phyloP scores from a whole-genome alignment of 139 green algal genomes.

The Chlamydomonas sphaeroides region DNA sequence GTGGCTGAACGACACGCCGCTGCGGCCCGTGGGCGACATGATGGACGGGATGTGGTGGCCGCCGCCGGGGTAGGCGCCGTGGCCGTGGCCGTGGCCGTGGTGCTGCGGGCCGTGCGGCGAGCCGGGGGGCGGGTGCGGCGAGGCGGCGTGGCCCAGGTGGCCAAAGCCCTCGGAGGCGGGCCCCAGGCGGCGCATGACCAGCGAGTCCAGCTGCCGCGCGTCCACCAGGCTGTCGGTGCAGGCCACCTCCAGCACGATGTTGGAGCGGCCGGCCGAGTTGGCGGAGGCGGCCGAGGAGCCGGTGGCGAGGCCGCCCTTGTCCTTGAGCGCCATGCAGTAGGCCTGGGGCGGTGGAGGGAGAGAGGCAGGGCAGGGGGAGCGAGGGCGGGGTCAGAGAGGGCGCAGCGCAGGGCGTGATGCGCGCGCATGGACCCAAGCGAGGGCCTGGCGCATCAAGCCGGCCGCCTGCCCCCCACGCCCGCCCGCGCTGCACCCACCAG shows the following conservation, averaged over 20 bases:
- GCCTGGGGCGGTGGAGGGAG: too few relatives aligned
- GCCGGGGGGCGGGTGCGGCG: too few relatives aligned
- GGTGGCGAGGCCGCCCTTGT: background rate
- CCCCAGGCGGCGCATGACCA: background rate
- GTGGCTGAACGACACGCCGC: background rate
- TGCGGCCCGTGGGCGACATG: background rate
- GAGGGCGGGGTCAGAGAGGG: too few relatives aligned
- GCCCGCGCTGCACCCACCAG: too few relatives aligned
- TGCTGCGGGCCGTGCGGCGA: background rate
- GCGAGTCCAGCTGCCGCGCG: slow-evolving; percentile 18
- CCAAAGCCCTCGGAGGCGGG: background rate
- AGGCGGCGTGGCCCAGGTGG: background rate
- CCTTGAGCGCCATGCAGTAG: slow-evolving; percentile 41
- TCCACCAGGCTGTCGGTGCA: slow-evolving; percentile 25
- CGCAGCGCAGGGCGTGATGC: too few relatives aligned
- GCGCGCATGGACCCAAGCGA: too few relatives aligned
- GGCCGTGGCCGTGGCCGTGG: background rate
- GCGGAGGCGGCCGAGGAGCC: background rate
- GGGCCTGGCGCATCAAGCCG: too few relatives aligned
- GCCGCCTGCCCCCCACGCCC: too few relatives aligned
- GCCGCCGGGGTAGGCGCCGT: background rate
- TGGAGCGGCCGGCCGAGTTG: background rate
- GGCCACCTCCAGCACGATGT: slow-evolving; percentile 19
- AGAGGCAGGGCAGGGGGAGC: too few relatives aligned
- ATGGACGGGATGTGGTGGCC: background rate